Base-by-base conservation (phyloP, 441 rosid species). In the Erodium chrysanthum region DNA sequence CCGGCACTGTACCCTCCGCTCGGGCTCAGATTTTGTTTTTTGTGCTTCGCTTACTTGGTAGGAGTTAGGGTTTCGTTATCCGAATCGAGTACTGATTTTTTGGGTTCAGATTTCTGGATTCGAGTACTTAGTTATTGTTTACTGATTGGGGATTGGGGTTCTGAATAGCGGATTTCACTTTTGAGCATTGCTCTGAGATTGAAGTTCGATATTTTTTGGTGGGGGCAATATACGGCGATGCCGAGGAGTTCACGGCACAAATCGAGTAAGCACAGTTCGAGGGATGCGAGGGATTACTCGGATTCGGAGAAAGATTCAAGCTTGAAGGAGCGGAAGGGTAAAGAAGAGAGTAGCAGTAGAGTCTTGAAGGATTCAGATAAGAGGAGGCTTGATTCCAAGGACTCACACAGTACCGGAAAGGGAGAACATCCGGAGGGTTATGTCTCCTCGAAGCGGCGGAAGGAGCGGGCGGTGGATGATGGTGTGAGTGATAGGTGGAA, bases 161-260 rank as follows among this genome's bases (percentile, higher is more conserved):
- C 50, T 17, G 5, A 22, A 29, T 67, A 25, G 68, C 67, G 42
- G 56, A 60, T 46, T 42, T 40, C 60, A 62, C 42, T 9, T 17
- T 59, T 23, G 64, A 12, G 65, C 54, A 46, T 46, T 46, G 54
- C 18, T 46, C 54, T n/a, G 54, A 46, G 54, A 46, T 46, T 46
- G 20, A 10, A 29, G 71, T 20, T 40, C 22, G 15, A 15, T 27
- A 61, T 75, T 71, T 29, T 42, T 27, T 42, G 68, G 21, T 35
- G 62, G n/a, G 25, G 22, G 69, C n/a, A n/a, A n/a, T n/a, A n/a
- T n/a, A 1, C 46, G 68, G 82, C 59, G 88, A 91, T 95, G 99
- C 87, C 97, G 71, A 77, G 88, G 75, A 86, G 96, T 80, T 86
- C 97, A 33, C 84, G 97, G 77, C 97, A 91, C 81, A 94, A 88